Evolutionary conservation across 306 rosid species (phyloP), one percentile per base, ranked within the genome.

Genomic region (Arachis hypogaea): DNA sequence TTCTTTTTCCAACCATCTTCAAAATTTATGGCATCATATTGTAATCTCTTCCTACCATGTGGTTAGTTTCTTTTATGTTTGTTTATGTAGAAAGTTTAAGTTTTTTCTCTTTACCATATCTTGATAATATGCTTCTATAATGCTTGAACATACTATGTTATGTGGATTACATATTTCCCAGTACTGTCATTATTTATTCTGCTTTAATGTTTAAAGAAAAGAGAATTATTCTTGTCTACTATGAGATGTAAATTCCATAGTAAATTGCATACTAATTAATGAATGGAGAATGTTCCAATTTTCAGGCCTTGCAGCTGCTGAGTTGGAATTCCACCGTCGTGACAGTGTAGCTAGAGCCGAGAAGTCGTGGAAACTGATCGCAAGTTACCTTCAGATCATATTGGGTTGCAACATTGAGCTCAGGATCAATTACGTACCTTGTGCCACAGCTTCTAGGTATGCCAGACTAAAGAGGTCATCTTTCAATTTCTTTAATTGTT

Each of bases 281-380:
- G 51, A 62, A 9, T 55, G 45, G 46, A 18, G 49, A 64, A 36
- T 57, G 28, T 46, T 70, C 61, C 59, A 40, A 65, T 66, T 84
- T 84, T 59, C 88, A 93, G 98, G 93, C 69, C 80, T 76, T 7
- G 92, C 96, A 7, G 83, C 87, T 50, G 96, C 88, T 4, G 96
- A 88, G 77, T 74, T 93, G 83, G 90, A 90, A 68, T 93, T 93
- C 82, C 78, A 55, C 73, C 96, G 66, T 60, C 92, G 81, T 11
- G 82, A 73, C 45, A 59, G 79, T 33, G 85, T 82, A 60, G 67
- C 82, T 9, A 87, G 73, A 82, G 98, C 96, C 5, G 95, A 90
- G 81, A 88, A 84, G 81, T 90, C 93, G n/a, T 88, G 93, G 98
- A 90, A 88, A 82, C 64, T 73, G 84, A 93, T 93, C 33, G 94